These are phyloP conservation scores for Anthracocystis panici-leucophaei DNA, from an alignment of 1,284 basidiomycete species.

Conservation along the genomic window DNA sequence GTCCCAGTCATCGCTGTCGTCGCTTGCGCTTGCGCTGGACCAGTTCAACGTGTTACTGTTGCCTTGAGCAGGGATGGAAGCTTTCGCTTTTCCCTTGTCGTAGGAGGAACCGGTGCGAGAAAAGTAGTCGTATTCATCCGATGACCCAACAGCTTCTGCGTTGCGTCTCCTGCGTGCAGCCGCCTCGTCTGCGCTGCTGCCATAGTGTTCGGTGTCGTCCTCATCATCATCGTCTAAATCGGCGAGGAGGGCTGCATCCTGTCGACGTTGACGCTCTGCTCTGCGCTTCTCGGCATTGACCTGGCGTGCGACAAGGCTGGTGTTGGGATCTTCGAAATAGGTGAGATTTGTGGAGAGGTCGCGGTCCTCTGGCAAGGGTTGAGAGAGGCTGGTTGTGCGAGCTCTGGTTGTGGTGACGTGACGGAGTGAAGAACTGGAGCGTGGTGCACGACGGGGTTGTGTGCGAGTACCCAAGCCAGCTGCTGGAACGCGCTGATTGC, in stretches of 20 bases:
- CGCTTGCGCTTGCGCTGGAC: conserved; percentile 44
- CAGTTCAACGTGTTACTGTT: conserved; percentile 16
- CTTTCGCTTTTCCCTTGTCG: conserved; percentile 27
- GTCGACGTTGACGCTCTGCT: conserved; percentile 32
- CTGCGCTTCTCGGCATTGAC: conserved; percentile 46
- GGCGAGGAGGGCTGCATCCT: conserved; percentile 35
- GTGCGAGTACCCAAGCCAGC: conserved; percentile 58
- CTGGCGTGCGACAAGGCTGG: conserved; percentile 47
- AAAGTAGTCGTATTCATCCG: conserved; percentile 48
- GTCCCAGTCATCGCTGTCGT: conserved; percentile 52
- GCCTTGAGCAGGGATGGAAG: conserved; percentile 21
- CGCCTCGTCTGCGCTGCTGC: conserved; percentile 23
- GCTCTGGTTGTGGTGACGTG: conserved; percentile 47
- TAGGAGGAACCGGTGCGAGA: conserved; percentile 28
- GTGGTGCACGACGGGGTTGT: conserved; percentile 56
- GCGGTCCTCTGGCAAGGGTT: conserved; percentile 52
- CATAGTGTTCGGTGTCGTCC: conserved; percentile 14
- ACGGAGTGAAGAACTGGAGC: conserved; percentile 54
- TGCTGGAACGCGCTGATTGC: conserved; percentile 42
- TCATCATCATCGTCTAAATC: conserved; percentile 41
- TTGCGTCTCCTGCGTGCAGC: conserved; percentile 17
- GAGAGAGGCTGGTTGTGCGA: conserved; percentile 45
- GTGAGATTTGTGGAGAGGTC: conserved; percentile 28
- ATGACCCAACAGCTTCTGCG: conserved; percentile 10
- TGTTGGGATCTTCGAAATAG: conserved; percentile 27